These are phyloP conservation scores for Citrus maxima DNA, from an alignment of 345 rosid species.

Conservation along the genomic window DNA sequence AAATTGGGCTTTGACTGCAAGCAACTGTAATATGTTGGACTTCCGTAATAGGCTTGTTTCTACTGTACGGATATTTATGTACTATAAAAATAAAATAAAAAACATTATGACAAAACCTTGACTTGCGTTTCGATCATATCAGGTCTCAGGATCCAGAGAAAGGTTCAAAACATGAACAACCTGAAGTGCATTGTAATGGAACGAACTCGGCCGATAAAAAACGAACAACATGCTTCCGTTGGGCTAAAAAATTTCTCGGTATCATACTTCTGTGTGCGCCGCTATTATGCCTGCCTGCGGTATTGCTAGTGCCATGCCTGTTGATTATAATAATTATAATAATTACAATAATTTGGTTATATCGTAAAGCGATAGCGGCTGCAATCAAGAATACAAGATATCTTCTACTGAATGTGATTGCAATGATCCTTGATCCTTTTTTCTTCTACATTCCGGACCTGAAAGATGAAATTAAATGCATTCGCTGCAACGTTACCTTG, in stretches of 20 bases:
- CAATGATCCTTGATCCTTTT: constrained; percentile 13
- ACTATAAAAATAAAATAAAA: no score
- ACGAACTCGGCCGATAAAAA: neutral
- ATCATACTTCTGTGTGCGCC: neutral
- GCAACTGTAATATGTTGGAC: no score
- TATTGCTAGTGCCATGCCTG: neutral
- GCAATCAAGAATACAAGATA: no score
- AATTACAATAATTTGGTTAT: neutral
- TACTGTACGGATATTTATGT: no score
- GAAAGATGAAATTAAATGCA: neutral
- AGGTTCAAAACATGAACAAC: neutral
- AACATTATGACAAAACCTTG: neutral
- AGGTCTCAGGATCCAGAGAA: neutral
- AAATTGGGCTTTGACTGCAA: no score
- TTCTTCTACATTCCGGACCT: constrained; percentile 9
- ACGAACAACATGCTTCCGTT: no score
- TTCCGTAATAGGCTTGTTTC: no score
- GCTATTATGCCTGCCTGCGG: neutral
- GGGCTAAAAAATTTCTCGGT: no score
- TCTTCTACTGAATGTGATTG: neutral
- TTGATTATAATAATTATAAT: neutral
- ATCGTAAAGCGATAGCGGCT: neutral
- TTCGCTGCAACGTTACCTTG: neutral
- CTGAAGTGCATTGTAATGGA: no score
- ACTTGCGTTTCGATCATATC: neutral